Evolutionary conservation across 1,284 basidiomycete genomes (phyloP).

Genomic region (Albatrellus sp.): DNA sequence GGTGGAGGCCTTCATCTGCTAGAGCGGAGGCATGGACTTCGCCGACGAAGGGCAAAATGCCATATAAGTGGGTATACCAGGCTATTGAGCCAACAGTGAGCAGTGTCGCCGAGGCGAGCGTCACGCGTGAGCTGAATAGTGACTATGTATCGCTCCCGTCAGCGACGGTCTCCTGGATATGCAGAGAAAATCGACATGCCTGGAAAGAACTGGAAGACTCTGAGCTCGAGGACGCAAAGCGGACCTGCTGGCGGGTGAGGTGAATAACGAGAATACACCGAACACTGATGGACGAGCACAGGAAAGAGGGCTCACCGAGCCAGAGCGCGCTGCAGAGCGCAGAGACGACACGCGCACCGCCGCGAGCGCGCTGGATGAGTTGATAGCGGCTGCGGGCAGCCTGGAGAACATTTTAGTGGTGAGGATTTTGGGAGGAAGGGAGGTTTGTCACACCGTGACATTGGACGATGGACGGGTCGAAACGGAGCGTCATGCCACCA

Average conservation of each 20-base stretch:
- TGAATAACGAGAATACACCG: constrained; percentile 4
- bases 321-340: constrained; percentile 27
- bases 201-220: constrained; percentile 45
- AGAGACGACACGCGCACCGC: constrained; percentile 26
- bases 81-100: constrained; percentile 82
- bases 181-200: constrained; percentile 26
- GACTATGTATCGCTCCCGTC: constrained; percentile 19
- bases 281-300: neutral
- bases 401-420: constrained; percentile 65
- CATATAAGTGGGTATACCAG: constrained; percentile 95
- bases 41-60: constrained; percentile 74
- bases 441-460: constrained; percentile 15
- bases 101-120: constrained; percentile 68
- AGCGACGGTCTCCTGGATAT: neutral
- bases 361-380: constrained; percentile 29
- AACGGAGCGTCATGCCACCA: constrained; percentile 16
- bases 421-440: constrained; percentile 26
- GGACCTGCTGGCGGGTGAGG: constrained; percentile 32
- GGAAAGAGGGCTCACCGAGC: constrained; percentile 24
- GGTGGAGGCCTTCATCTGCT: constrained; percentile 92
- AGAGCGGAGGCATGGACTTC: constrained; percentile 85
- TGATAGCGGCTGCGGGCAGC: constrained; percentile 58
- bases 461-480: constrained; percentile 14
- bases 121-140: constrained; percentile 60
- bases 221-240: constrained; percentile 51